A percentile compares a stretch with the other conserved stretches of the same genome.
phyloP scores from a whole-genome alignment of 202 grass and related monocot genomes.

The Carex sylvatica region DNA sequence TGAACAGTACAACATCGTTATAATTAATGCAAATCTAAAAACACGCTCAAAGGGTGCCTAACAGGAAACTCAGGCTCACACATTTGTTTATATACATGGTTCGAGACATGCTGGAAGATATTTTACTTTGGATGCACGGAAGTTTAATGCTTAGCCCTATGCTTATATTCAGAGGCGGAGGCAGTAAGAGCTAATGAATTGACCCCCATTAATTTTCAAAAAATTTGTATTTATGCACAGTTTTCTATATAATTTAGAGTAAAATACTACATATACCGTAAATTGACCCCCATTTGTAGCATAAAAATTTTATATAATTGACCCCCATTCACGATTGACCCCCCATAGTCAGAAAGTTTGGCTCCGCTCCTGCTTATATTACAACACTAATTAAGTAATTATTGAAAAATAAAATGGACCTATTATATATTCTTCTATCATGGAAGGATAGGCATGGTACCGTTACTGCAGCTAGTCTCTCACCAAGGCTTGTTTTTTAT shows the following conservation, averaged over 20 bases:
- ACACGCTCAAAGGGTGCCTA: neutral
- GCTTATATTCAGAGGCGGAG: too few species aligned
- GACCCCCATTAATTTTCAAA: too few species aligned
- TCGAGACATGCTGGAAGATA: neutral
- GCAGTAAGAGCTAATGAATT: too few species aligned
- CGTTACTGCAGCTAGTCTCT: slow-evolving; percentile 15
- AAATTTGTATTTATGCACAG: too few species aligned
- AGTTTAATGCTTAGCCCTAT: neutral
- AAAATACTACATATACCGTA: too few species aligned
- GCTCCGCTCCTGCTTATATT: slow-evolving; percentile 14
- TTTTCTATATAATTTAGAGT: too few species aligned
- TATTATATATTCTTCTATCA: neutral
- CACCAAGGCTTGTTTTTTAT: slow-evolving; percentile 34
- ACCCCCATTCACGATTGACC: too few species aligned
- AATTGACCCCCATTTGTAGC: too few species aligned
- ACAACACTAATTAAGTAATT: neutral
- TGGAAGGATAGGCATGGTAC: neutral
- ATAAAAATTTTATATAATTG: too few species aligned
- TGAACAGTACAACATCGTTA: neutral
- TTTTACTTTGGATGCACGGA: neutral
- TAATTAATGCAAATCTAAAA: neutral
- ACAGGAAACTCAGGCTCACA: neutral
- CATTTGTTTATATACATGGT: neutral
- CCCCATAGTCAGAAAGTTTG: too few species aligned
- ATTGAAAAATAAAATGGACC: too few species aligned